Conservation (phyloP, 208 protist species). For the Leishmania gerbilli region DNA sequence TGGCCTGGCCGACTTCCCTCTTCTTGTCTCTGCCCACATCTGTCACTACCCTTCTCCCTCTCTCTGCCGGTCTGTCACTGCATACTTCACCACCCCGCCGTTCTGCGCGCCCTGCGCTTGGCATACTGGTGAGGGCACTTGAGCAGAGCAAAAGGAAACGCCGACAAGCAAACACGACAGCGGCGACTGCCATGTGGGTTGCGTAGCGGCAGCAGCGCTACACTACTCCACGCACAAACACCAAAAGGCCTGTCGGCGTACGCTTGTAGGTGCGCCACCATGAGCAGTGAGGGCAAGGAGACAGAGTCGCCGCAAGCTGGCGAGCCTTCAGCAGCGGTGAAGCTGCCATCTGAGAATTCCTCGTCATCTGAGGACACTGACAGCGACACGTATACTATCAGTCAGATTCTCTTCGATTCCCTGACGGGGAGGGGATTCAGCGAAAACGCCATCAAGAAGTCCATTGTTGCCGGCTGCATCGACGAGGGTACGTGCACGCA, state of each 20-base stretch:
- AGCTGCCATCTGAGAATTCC: no score
- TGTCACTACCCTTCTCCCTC: background rate
- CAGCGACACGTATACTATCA: conserved; percentile 48
- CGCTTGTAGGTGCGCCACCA: background rate
- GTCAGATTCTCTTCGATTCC: conserved; percentile 52
- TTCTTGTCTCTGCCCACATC: background rate
- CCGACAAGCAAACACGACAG: background rate
- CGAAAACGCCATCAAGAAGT: conserved; percentile 90
- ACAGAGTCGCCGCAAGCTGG: background rate
- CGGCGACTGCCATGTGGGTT: background rate
- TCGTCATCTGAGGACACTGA: conserved; percentile 16
- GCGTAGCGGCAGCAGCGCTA: background rate
- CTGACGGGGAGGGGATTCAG: conserved; percentile 67
- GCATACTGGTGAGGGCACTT: background rate
- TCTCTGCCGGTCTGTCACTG: background rate
- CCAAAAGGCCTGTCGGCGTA: no score
- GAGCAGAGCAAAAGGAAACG: background rate
- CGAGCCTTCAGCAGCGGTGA: background rate
- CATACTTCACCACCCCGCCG: background rate
- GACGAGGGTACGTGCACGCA: conserved; percentile 76
- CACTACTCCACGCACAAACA: background rate
- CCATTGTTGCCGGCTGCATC: conserved; percentile 81
- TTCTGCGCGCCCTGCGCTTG: background rate
- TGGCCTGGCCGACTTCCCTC: background rate
- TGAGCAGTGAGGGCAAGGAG: background rate